Percentiles rank a stretch among this genome's conserved stretches.
Conservation (phyloP, 768 basidiomycete species). For the Phaeolepiota aurea region DNA sequence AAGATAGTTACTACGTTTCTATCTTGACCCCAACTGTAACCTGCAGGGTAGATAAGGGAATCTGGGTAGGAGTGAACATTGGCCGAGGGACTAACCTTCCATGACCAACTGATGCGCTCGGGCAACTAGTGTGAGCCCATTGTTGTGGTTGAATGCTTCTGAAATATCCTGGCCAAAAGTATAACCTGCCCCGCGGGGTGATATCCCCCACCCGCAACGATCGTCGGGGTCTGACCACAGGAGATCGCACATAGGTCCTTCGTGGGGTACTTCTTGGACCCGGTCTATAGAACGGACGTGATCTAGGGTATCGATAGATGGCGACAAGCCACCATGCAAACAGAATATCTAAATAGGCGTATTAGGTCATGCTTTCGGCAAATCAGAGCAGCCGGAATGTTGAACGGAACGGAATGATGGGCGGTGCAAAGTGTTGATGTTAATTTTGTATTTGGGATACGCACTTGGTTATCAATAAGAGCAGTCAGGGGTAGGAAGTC, state of each 20-base stretch:
- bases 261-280: constrained; percentile 98
- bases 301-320: constrained; percentile 98
- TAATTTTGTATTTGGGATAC: no score
- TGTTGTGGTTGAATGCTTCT: constrained; percentile 99
- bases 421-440: constrained; percentile 1
- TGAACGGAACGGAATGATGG: not conserved
- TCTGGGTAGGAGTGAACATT: constrained; percentile 1
- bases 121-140: constrained; percentile 92
- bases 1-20: constrained; percentile 99
- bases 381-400: no score
- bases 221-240: constrained; percentile 99
- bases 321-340: constrained; percentile 93
- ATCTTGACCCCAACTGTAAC: constrained; percentile 98
- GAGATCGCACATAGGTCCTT: constrained; percentile 99
- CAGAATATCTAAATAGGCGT: constrained; percentile 81
- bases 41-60: constrained; percentile 23
- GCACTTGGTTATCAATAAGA: constrained; percentile 96
- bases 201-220: constrained; percentile 98
- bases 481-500: constrained; percentile 97
- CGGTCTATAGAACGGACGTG: constrained; percentile 98
- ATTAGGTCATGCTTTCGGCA: no score
- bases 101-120: constrained; percentile 93
- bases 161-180: constrained; percentile 99
- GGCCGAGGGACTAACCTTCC: constrained; percentile 61
- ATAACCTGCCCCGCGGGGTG: constrained; percentile 96